phyloP scores from a whole-genome alignment of 2,329 filamentous ascomycete genomes.

The Sarocladium brachiariae region DNA sequence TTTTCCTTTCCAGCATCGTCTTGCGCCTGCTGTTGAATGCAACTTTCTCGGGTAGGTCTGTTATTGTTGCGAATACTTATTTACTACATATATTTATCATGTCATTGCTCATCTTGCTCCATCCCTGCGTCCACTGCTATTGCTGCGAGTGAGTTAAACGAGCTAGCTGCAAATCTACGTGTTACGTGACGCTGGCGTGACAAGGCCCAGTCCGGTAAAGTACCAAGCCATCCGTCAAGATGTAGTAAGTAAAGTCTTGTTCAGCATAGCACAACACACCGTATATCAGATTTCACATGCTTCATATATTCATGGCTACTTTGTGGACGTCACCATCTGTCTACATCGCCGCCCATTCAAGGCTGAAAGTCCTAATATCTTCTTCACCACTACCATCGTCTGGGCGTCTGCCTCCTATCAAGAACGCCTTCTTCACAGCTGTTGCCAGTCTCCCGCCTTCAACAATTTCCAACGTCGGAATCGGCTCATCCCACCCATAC shows the following conservation, averaged over 20 bases:
- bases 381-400: conserved; percentile 25
- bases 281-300: background rate
- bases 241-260: too few species aligned
- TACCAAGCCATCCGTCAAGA: too few species aligned
- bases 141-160: too few species aligned
- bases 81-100: background rate
- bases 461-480: conserved; percentile 78
- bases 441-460: conserved; percentile 83
- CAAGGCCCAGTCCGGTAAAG: too few species aligned
- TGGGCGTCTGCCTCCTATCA: conserved; percentile 65
- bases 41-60: background rate
- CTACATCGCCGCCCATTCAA: conserved; percentile 93
- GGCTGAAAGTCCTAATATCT: conserved; percentile 65
- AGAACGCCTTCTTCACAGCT: conserved; percentile 90
- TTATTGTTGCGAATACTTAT: background rate
- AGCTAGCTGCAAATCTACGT: too few species aligned
- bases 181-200: too few species aligned
- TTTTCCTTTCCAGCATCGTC: conserved; percentile 9
- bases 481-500: conserved; percentile 79
- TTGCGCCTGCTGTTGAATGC: background rate
- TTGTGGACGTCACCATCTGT: too few species aligned
- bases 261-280: too few species aligned
- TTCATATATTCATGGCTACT: too few species aligned
- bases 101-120: too few species aligned
- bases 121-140: too few species aligned